phyloP scores from a whole-genome alignment of 1,284 basidiomycete species.

The Ceratobasidium sp. region DNA sequence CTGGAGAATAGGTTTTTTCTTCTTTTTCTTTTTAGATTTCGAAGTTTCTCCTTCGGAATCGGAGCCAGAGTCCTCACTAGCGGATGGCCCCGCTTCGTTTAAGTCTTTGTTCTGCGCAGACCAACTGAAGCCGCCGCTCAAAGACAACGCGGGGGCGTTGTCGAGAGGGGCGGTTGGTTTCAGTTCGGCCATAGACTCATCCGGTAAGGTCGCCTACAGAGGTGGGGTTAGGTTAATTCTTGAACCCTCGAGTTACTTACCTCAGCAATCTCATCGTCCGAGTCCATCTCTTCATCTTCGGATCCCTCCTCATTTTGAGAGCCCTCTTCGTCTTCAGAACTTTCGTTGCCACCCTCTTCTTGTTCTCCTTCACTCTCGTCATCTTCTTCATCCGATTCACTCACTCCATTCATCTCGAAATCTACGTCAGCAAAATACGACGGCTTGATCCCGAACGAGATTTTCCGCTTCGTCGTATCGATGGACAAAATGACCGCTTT shows the following conservation, averaged over 20 bases:
- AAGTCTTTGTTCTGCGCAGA: slow-evolving; percentile 55
- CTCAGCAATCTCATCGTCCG: slow-evolving; percentile 49
- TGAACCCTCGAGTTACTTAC: background rate
- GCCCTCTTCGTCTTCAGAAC: slow-evolving; percentile 53
- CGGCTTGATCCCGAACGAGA: slow-evolving; percentile 92
- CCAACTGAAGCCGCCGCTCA: slow-evolving; percentile 67
- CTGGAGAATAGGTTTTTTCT: slow-evolving; percentile 78
- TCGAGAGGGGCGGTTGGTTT: slow-evolving; percentile 50
- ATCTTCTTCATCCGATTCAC: slow-evolving; percentile 54
- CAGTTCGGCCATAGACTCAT: slow-evolving; percentile 52
- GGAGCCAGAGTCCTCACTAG: slow-evolving; percentile 45
- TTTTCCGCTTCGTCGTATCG: slow-evolving; percentile 80
- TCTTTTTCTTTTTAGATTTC: slow-evolving; percentile 74
- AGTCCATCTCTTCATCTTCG: slow-evolving; percentile 53
- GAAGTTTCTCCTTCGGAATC: slow-evolving; percentile 52
- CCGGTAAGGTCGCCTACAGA: slow-evolving; percentile 50
- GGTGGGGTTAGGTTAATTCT: background rate
- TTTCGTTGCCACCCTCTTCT: slow-evolving; percentile 53
- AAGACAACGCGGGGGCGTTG: slow-evolving; percentile 56
- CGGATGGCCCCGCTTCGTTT: slow-evolving; percentile 1
- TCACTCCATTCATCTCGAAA: slow-evolving; percentile 59
- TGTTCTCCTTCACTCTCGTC: slow-evolving; percentile 53
- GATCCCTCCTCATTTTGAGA: slow-evolving; percentile 54
- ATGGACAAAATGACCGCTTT: slow-evolving; percentile 84
- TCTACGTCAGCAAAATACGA: slow-evolving; percentile 79